phyloP scores from a whole-genome alignment of 306 rosid genomes.

The Citrullus colocynthis region DNA sequence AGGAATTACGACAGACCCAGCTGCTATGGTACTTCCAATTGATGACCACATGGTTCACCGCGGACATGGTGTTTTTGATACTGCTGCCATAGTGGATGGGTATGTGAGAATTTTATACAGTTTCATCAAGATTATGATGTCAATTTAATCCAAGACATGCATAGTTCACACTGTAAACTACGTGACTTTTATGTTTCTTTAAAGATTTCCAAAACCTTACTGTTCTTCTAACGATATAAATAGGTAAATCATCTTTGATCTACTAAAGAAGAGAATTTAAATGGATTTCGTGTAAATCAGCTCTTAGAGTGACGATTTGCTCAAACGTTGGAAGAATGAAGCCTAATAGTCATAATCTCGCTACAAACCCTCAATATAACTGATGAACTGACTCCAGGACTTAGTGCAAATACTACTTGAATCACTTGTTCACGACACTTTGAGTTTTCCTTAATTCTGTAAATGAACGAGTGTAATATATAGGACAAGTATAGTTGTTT shows the following conservation, averaged over 20 bases:
- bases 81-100: constrained; percentile 85
- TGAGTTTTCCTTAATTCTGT: background rate
- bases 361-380: background rate
- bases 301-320: background rate
- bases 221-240: background rate
- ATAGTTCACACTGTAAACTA: background rate
- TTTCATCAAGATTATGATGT: background rate
- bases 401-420: background rate
- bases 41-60: constrained; percentile 97
- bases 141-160: background rate
- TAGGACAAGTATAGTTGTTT: background rate
- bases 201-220: background rate
- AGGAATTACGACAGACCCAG: constrained; percentile 70
- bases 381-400: background rate
- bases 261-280: background rate
- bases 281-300: background rate
- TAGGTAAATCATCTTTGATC: background rate
- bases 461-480: background rate
- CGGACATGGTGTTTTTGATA: constrained; percentile 92
- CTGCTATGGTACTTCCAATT: constrained; percentile 77
- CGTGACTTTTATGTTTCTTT: background rate
- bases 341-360: background rate
- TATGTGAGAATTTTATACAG: constrained; percentile 22
- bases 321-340: background rate
- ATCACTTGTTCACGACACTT: background rate